These are phyloP conservation scores for Fraxinus floribunda DNA, from an alignment of 305 asterid species.

Conservation along the genomic window DNA sequence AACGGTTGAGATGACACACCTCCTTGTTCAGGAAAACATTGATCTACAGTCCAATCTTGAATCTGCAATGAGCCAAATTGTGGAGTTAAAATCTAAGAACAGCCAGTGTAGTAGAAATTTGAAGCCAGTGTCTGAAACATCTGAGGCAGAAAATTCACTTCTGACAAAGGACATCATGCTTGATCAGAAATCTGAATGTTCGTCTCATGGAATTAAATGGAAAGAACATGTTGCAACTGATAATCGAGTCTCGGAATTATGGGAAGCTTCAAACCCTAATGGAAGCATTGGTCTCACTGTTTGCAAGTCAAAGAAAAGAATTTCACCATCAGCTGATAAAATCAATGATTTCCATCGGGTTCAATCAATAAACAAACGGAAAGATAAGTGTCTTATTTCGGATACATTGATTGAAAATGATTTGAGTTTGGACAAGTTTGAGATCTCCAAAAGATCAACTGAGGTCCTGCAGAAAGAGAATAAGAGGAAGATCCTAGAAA, in stretches of 20 bases:
- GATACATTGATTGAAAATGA: constrained; percentile 41
- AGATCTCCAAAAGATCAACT: constrained; percentile 52
- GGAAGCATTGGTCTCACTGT: constrained; percentile 38
- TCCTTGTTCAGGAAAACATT: constrained; percentile 54
- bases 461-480: constrained; percentile 62
- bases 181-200: constrained; percentile 78
- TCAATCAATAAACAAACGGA: constrained; percentile 53
- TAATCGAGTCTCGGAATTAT: constrained; percentile 41
- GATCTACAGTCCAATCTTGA: constrained; percentile 61
- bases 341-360: constrained; percentile 34
- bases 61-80: constrained; percentile 61
- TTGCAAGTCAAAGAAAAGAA: constrained; percentile 31
- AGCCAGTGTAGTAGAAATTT: constrained; percentile 46
- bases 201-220: constrained; percentile 58
- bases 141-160: constrained; percentile 63
- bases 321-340: constrained; percentile 34
- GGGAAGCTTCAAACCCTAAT: constrained; percentile 45
- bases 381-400: constrained; percentile 32
- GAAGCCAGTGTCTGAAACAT: constrained; percentile 57
- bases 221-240: constrained; percentile 47
- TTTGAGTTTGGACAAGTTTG: constrained; percentile 53
- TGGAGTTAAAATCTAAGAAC: constrained; percentile 58
- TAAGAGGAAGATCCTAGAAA: constrained; percentile 66
- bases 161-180: constrained; percentile 90
- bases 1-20: constrained; percentile 48